These are phyloP conservation scores for Metarhizium brunneum DNA, from an alignment of 2,329 filamentous ascomycete species.

Conservation along the genomic window DNA sequence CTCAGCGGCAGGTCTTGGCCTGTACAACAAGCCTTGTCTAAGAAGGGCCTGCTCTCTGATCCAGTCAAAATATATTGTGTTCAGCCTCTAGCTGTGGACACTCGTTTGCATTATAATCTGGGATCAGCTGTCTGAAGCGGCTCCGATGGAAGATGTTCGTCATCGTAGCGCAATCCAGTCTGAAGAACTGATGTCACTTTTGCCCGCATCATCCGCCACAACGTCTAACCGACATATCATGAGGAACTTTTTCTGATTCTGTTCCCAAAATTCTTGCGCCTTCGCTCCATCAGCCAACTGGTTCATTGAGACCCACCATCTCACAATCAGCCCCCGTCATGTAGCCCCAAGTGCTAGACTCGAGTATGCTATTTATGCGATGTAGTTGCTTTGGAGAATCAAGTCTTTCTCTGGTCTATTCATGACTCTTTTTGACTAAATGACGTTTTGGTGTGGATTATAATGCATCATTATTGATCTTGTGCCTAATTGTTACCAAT, in stretches of 20 bases:
- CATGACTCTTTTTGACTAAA: not conserved
- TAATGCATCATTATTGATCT: not conserved
- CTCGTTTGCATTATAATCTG: not conserved
- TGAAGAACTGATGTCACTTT: not conserved
- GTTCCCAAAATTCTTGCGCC: too few species aligned
- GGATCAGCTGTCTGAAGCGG: not conserved
- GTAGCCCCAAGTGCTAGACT: too few species aligned
- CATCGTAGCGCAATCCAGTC: not conserved
- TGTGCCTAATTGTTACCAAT: constrained; percentile 59
- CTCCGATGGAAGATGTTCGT: not conserved
- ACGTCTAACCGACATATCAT: too few species aligned
- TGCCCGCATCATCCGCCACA: too few species aligned
- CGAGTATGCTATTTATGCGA: too few species aligned
- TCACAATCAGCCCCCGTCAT: too few species aligned
- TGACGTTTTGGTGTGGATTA: not conserved
- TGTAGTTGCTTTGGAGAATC: too few species aligned
- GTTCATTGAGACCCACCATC: too few species aligned
- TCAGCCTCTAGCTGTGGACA: not conserved
- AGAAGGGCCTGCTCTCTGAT: not conserved
- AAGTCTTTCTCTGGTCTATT: too few species aligned
- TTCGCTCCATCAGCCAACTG: too few species aligned
- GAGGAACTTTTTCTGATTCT: too few species aligned
- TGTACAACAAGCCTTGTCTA: not conserved
- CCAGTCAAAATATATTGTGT: not conserved
- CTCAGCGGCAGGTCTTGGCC: not conserved